Base-by-base conservation (phyloP, 345 rosid species). In the Ailanthus altissimus region DNA sequence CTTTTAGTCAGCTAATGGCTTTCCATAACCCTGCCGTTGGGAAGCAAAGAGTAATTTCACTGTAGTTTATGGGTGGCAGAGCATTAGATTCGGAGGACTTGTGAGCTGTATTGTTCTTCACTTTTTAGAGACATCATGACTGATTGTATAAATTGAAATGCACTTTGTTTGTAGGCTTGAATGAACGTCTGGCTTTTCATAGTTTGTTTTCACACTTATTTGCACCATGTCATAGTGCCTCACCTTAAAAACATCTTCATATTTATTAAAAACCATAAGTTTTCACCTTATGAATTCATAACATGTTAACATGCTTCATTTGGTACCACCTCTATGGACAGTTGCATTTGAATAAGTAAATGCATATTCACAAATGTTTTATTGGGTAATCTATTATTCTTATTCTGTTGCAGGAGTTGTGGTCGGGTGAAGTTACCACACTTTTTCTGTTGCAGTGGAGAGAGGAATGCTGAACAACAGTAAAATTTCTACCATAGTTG, bases 381-480 rank as follows among this genome's bases (percentile, higher is more conserved):
- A 47, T 4, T 51, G n/a, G 5, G 38, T 28, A 9, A 60, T 50
- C 60, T 4, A 16, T n/a, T n/a, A n/a, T n/a, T n/a, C n/a, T 72
- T 57, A 63, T 40, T 45, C 56, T 64, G 62, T 76, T 85, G 56
- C 87, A 93, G 98, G 97, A 82, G 86, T 67, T 96, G 99, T 49
- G 97, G 97, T 54, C 83, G 92, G 67, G 97, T 90, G 10, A 96
- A 93, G 89, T 85, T 96, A 72, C 99, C 94, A 0, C 98, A 96
- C 88, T 96, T 93, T 80, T 93, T 78, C 80, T 93, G 99, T 82
- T 96, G 99, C 93, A 92, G 98, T 58, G 98, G 99, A 59, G 97
- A 88, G 70, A 85, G 89, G 40, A 83, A 66, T 63, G 74, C 72
- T 47, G 67, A 77, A 74, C 5, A 80, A 49, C 49, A 64, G 56